Conservation (phyloP, 179 eudicot genomes). For the Sideroxylon spinosum region DNA sequence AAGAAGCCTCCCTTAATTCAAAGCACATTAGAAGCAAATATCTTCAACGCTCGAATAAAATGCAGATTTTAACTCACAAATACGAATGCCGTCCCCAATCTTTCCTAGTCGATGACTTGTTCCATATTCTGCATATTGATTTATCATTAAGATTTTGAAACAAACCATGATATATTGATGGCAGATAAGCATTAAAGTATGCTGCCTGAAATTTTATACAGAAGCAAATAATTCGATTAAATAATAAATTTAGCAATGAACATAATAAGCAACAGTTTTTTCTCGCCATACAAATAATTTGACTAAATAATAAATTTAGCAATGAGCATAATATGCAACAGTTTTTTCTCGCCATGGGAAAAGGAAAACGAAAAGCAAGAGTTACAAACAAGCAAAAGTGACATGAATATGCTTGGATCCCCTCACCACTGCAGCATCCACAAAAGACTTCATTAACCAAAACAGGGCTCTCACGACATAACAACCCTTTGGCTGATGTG, state of each 20-base stretch:
- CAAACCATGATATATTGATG: background rate
- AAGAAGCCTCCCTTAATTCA: background rate
- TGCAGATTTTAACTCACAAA: slow-evolving; percentile 23
- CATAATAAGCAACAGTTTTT: too few relatives aligned
- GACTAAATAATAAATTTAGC: too few relatives aligned
- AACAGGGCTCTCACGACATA: background rate
- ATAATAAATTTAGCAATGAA: background rate
- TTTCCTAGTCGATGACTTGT: slow-evolving; percentile 67
- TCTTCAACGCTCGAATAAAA: slow-evolving; percentile 8
- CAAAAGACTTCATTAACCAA: background rate
- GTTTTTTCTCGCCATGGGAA: background rate
- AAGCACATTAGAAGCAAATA: slow-evolving; percentile 19
- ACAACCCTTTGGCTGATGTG: slow-evolving; percentile 6
- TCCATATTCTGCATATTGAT: slow-evolving; percentile 69
- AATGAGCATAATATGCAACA: background rate
- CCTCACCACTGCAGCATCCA: background rate
- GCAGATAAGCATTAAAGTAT: background rate
- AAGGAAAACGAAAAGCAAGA: background rate
- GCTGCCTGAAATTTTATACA: background rate
- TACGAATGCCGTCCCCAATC: slow-evolving; percentile 36
- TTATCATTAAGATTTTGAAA: slow-evolving; percentile 9
- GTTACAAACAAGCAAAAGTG: background rate
- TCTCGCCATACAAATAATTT: too few relatives aligned
- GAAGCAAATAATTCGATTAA: background rate
- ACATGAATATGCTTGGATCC: background rate